Base-by-base conservation (phyloP, 2,329 filamentous ascomycete genomes). In the Parastagonospora nodorum region DNA sequence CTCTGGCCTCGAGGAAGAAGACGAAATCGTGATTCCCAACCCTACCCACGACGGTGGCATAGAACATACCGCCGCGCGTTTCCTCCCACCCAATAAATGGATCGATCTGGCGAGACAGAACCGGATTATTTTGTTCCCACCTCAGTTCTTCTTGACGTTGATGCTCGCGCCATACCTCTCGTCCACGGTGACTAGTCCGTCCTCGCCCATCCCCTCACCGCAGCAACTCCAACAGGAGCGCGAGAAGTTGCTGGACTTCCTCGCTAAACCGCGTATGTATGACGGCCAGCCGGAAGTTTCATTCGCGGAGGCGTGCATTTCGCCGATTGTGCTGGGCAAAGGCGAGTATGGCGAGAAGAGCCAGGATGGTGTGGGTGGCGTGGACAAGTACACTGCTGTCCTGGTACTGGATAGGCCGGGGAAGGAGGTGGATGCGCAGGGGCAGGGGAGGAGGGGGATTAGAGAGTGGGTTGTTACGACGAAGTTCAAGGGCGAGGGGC, bases 61-160 rank as follows among this genome's bases (percentile, higher is more conserved):
- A 47, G 85, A 88, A 66, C 82, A 87, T 53, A 93, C 90, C 1
- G 87, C 90, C 4, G 91, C 93, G 0, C 81, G 83, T 28, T 97
- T 96, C 69, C 84, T 90, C 35, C 81, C 86, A 2, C 84, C 89
- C 0, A 74, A 79, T 3, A 78, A 80, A 15, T 97, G 92, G 88
- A 77, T 96, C 15, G 73, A 77, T 5, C 80, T 83, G 42, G 88
- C 89, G 4, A 75, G 79, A 2, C 71, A 71, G 2, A 86, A 86
- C 27, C 81, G 89, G 33, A 86, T 97, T 53, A 89, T 95, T 50
- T 77, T 99, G 5, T 97, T 95, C 68, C 94, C 94, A 4, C 94
- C 94, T 0, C 94, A 97, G 68, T 88, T 87, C 68, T 92, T 89
- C 73, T 81, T 94, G 4, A 78, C 91, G 9, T 75, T 80, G 30